Percentiles rank a stretch among this genome's conserved stretches.
Conservation (phyloP, 2,329 filamentous ascomycete species). For the Colletotrichum theobromicola region DNA sequence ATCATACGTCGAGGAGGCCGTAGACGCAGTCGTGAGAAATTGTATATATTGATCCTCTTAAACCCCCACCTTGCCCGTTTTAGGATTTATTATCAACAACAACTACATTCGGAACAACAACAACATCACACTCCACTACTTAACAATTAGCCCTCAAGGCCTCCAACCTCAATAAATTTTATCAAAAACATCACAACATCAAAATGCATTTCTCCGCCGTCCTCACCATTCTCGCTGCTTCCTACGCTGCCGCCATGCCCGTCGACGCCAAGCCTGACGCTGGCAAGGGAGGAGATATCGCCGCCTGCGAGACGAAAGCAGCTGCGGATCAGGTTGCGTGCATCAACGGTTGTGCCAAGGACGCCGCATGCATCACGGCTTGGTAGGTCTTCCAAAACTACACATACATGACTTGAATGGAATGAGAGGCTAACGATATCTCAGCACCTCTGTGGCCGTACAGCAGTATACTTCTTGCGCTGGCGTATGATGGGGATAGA, state of each 20-base stretch:
- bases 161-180: neutral
- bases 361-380: neutral
- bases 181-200: neutral
- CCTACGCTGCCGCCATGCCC: neutral
- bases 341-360: neutral
- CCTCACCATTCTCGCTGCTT: neutral
- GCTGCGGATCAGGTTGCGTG: neutral
- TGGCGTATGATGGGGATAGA: neutral
- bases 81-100: accelerated
- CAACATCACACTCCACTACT: accelerated
- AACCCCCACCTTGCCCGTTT: accelerated
- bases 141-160: accelerated
- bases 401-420: no score
- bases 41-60: neutral
- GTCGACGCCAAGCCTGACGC: neutral
- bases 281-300: neutral
- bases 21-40: neutral
- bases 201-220: constrained; percentile 36
- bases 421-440: neutral
- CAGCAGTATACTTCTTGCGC: neutral
- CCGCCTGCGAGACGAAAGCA: neutral
- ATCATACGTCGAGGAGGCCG: neutral
- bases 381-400: neutral
- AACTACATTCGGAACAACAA: neutral
- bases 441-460: neutral